Base-by-base conservation (phyloP, 78 protist genomes). In the Pelomyxa schiedti region DNA sequence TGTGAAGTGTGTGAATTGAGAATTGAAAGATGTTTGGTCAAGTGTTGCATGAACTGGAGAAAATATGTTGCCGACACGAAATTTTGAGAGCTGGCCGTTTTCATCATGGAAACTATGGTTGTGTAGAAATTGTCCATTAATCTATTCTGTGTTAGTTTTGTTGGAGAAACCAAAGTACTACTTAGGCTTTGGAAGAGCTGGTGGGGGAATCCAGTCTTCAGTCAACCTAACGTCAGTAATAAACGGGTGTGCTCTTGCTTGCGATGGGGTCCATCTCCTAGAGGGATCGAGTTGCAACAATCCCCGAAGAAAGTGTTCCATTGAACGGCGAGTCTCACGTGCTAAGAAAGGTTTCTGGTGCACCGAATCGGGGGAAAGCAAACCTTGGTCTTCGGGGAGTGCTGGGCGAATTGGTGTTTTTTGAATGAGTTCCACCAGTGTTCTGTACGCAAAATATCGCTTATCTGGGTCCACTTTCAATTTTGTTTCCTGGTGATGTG, bases 171-270 rank as follows among this genome's bases (percentile, higher is more conserved):
- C n/a, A n/a, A n/a, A n/a, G n/a, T n/a, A n/a, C n/a, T n/a, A n/a
- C n/a, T n/a, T n/a, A n/a, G n/a, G n/a, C n/a, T n/a, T n/a, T n/a
- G n/a, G n/a, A n/a, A n/a, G n/a, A n/a, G n/a, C n/a, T n/a, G 58
- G 58, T 16, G 16, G 58, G 32, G 58, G 58, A 16, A 16, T 47
- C 32, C 16, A 47, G 58, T 47, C 58, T 16, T 47, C 58, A 16
- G 16, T 16, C 58, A 47, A 16, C n/a, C n/a, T n/a, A n/a, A n/a
- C n/a, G n/a, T n/a, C 88, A n/a, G 89, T 86, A 5, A 86, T 78
- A 74, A 86, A 86, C 38, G 90, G 90, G 69, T 86, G 90, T n/a
- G 75, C 76, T 35, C 32, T 58, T 1, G 88, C 87, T 58, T 86
- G 89, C 37, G 26, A 68, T 4, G 90, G 82, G 37, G 90, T 74